Evolutionary conservation across 305 asterid genomes (phyloP).

Genomic region (Petunia hybrid): DNA sequence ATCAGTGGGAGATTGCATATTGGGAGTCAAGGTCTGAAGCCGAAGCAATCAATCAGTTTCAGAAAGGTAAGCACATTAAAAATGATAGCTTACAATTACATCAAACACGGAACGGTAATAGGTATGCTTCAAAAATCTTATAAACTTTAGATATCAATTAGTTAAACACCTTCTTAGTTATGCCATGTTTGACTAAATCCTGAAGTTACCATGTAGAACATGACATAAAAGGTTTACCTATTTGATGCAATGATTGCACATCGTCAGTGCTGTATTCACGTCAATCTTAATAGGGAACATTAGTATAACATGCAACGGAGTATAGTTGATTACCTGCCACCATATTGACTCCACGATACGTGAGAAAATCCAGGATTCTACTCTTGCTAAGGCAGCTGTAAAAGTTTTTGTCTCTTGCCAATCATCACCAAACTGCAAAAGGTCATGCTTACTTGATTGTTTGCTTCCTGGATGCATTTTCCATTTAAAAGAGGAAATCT

Average conservation of each 20-base stretch:
- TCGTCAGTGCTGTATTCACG: neutral
- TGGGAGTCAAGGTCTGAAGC: slow-evolving; percentile 84
- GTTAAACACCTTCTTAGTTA: neutral
- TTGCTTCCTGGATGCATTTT: slow-evolving; percentile 53
- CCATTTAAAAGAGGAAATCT: slow-evolving; percentile 46
- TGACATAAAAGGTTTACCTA: slow-evolving; percentile 22
- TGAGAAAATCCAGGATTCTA: slow-evolving; percentile 93
- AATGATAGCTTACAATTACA: slow-evolving; percentile 20
- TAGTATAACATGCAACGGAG: neutral
- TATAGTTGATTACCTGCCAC: slow-evolving; percentile 84
- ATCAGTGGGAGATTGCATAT: slow-evolving; percentile 78
- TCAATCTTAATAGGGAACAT: slow-evolving; percentile 11
- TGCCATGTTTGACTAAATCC: slow-evolving; percentile 20
- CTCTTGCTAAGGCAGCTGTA: slow-evolving; percentile 80
- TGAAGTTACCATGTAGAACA: slow-evolving; percentile 9
- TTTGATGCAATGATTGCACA: neutral
- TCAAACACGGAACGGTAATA: neutral
- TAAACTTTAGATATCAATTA: slow-evolving; percentile 12
- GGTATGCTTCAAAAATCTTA: neutral
- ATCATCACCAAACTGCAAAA: slow-evolving; percentile 69
- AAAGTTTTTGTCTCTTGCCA: slow-evolving; percentile 95
- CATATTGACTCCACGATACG: slow-evolving; percentile 94
- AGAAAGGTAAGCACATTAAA: slow-evolving; percentile 28
- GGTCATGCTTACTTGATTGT: slow-evolving; percentile 54
- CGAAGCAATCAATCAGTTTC: slow-evolving; percentile 34